These are phyloP conservation scores for Fusarium proliferatum DNA, from an alignment of 2,329 filamentous ascomycete genomes.

Conservation along the genomic window DNA sequence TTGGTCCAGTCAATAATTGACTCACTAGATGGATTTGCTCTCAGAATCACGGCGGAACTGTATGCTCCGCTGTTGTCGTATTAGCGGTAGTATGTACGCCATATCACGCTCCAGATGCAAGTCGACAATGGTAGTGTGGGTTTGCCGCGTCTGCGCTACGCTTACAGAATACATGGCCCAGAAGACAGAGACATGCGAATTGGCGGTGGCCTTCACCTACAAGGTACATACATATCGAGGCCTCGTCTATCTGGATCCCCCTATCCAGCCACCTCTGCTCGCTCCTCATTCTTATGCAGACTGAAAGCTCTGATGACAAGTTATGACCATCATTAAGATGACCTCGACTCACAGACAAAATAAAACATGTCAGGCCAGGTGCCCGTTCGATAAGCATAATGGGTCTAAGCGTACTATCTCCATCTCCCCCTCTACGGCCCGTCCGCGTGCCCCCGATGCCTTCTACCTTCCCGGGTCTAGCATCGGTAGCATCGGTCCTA, in stretches of 20 bases:
- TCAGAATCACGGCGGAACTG: conserved; percentile 16
- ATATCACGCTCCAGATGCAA: conserved; percentile 15
- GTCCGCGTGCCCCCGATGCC: conserved; percentile 39
- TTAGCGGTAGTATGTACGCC: conserved; percentile 17
- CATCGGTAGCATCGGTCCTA: conserved; percentile 34
- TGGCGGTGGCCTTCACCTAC: conserved; percentile 23
- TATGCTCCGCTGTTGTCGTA: conserved; percentile 25
- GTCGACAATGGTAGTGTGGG: not conserved
- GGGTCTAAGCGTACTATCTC: conserved; percentile 22
- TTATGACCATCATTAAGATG: not conserved
- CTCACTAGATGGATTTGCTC: not conserved
- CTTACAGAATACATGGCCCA: not conserved
- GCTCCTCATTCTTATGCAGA: conserved; percentile 34
- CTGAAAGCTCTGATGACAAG: conserved; percentile 20
- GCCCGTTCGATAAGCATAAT: conserved; percentile 27
- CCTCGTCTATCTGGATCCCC: conserved; percentile 27
- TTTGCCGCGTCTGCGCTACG: not conserved
- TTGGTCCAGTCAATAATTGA: conserved; percentile 21
- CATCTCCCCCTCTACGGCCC: conserved; percentile 43
- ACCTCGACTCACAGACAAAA: not conserved
- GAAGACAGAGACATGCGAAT: conserved; percentile 14
- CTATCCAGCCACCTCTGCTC: conserved; percentile 26
- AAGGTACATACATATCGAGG: conserved; percentile 29
- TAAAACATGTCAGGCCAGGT: not conserved
- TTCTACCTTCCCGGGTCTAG: conserved; percentile 35